Conservation (phyloP, 768 basidiomycete species). For the Auricularia auricula-judae region DNA sequence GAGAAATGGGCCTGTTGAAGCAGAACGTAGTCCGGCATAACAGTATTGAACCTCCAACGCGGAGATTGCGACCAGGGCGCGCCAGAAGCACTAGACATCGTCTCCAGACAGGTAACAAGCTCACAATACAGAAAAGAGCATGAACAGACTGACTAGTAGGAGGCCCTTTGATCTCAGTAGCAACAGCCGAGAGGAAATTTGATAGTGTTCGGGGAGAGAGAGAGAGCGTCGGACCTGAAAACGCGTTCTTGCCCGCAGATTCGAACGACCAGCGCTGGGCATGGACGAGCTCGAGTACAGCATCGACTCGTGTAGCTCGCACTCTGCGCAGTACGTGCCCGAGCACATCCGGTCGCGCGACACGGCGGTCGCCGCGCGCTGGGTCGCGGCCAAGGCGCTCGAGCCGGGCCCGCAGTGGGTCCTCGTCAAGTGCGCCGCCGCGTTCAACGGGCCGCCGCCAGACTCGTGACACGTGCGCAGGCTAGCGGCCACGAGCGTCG, state of each 20-base stretch:
- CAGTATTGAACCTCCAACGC: too few species aligned
- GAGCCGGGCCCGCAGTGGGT: neutral
- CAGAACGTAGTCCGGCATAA: too few species aligned
- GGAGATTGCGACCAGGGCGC: too few species aligned
- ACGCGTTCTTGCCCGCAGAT: neutral
- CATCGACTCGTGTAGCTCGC: neutral
- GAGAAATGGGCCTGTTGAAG: too few species aligned
- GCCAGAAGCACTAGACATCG: too few species aligned
- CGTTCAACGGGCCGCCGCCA: neutral
- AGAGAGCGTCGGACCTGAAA: neutral
- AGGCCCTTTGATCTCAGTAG: too few species aligned
- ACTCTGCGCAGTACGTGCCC: neutral
- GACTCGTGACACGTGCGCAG: neutral
- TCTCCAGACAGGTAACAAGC: too few species aligned
- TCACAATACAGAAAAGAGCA: too few species aligned
- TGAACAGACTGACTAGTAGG: too few species aligned
- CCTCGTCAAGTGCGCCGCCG: neutral
- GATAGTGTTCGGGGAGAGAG: neutral
- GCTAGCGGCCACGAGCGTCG: neutral
- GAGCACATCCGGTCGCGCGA: neutral
- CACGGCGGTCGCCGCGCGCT: neutral
- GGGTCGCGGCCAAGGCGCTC: neutral
- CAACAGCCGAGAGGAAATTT: too few species aligned
- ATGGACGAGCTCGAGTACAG: neutral
- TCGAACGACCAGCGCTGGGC: neutral